Evolutionary conservation across 2,329 filamentous ascomycete species (phyloP).

Genomic region (Balansia obtecta): DNA sequence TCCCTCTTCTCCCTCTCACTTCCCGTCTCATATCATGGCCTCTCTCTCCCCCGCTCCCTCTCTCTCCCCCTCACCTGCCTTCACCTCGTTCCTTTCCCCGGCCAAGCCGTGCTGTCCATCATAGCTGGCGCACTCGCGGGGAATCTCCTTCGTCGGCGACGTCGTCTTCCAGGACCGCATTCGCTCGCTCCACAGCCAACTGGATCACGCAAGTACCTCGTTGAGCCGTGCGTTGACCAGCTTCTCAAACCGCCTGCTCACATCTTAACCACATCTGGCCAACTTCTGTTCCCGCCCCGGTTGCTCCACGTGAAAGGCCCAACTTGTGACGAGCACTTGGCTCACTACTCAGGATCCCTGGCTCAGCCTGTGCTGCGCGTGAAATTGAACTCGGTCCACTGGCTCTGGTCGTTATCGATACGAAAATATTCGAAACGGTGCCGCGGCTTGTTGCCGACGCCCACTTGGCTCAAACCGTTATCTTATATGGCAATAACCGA

Average conservation of each 20-base stretch:
- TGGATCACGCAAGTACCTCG: background rate
- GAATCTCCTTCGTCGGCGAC: background rate
- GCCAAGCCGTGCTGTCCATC: background rate
- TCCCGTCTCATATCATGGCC: no score
- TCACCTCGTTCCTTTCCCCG: background rate
- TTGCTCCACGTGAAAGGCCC: conserved; percentile 5
- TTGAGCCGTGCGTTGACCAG: background rate
- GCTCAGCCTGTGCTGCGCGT: background rate
- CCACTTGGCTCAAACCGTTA: background rate
- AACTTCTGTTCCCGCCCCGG: background rate
- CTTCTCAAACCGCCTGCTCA: background rate
- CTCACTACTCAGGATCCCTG: background rate
- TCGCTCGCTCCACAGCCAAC: background rate
- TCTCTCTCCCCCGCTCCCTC: conserved; percentile 1
- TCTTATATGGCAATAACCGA: background rate
- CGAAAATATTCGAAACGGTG: no score
- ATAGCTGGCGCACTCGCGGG: background rate
- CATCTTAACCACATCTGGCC: background rate
- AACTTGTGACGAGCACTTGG: background rate
- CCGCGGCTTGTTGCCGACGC: no score
- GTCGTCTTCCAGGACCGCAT: background rate
- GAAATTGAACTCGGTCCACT: background rate
- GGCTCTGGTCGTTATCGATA: background rate
- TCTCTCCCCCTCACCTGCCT: background rate
- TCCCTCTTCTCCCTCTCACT: background rate